Base-by-base conservation (phyloP, 2,329 filamentous ascomycete species). In the Orbilia quercus region DNA sequence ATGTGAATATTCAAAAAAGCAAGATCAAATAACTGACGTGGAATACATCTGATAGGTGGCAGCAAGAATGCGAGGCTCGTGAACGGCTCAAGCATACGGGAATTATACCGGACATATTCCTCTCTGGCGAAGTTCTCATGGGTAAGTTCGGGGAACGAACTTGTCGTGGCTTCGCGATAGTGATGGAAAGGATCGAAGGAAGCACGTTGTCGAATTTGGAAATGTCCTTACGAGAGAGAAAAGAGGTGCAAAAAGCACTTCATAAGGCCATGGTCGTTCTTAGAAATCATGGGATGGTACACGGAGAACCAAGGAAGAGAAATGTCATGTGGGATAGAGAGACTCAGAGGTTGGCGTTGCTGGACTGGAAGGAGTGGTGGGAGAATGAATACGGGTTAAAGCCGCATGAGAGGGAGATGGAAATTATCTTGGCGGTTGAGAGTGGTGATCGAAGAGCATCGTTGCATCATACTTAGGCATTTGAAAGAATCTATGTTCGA, bases 311-410 rank as follows among this genome's bases (percentile, higher is more conserved):
- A 9, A 53, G 55, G 9, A 34, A 23, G 25, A 62, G 55, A 7
- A 69, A 69, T 42, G 55, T 69, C 11, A 62, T 62, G 38, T 69
- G 64, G 64, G 44, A 69, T 55, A 14, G 48, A 23, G 48, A 62
- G 6, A 28, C 45, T 5, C 54, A 62, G 11, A 42, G 55, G 22
- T 31, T 55, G 2, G 40, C 55, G 11, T 25, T 69, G 20, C 28
- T 69, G 28, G 64, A 69, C 31, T 69, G 64, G 64, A 69, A 69
- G 20, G 55, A 69, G 34, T 69, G 64, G 64, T 69, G 64, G 55
- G 48, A 55, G 57, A 70, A 70, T 48, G 55, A 70, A 14, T 70
- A 70, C 23, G 55, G 57, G 11, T 16, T 57, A n/a, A 54, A 42
- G 14, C 22, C 65, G 9, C 65, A 70, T 62, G 38, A 70, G 57